Evolutionary conservation across 2,329 filamentous ascomycete species (phyloP).

Genomic region (Aspergillus quadricinctus): DNA sequence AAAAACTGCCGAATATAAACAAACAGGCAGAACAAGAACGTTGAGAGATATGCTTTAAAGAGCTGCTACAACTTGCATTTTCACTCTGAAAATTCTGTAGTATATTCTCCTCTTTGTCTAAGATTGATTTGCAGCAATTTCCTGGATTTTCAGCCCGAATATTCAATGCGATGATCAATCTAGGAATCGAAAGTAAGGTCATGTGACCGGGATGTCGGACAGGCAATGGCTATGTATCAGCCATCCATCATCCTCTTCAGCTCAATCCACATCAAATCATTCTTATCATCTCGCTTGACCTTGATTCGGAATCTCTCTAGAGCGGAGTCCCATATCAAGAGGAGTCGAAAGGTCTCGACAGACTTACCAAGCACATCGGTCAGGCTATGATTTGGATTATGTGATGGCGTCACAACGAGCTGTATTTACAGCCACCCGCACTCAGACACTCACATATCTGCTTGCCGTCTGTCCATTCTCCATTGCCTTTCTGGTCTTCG

Average conservation of each 20-base stretch:
- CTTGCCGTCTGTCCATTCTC: constrained; percentile 61
- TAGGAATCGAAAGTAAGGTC: background rate
- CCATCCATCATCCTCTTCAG: background rate
- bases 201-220: background rate
- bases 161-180: background rate
- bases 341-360: background rate
- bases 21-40: background rate
- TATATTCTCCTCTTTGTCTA: background rate
- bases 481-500: constrained; percentile 62
- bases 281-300: background rate
- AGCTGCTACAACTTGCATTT: background rate
- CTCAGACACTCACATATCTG: constrained; percentile 57
- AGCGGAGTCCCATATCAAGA: background rate
- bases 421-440: constrained; percentile 54
- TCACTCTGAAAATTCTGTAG: background rate
- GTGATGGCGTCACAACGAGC: constrained; percentile 28
- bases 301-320: background rate
- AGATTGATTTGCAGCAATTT: background rate
- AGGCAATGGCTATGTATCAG: background rate
- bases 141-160: background rate
- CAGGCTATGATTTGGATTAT: background rate
- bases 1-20: background rate
- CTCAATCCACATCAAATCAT: background rate
- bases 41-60: too few species aligned
- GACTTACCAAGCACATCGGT: background rate